Conservation (phyloP, 306 rosid species). For the Coriaria nepalensis region DNA sequence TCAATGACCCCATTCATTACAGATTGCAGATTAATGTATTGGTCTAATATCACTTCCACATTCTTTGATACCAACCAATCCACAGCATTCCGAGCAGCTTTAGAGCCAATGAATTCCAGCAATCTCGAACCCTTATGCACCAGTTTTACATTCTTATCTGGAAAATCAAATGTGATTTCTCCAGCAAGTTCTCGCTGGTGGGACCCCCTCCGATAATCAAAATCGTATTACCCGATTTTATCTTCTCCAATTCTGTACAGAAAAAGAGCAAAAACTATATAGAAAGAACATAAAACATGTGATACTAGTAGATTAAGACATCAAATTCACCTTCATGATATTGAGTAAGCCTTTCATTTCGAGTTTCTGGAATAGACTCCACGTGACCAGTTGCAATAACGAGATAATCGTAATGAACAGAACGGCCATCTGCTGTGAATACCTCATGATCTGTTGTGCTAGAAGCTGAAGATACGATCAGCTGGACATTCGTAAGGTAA, state of each 20-base stretch:
- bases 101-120: conserved; percentile 26
- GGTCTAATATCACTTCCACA: conserved; percentile 31
- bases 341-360: conserved; percentile 26
- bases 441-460: conserved; percentile 23
- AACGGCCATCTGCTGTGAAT: conserved; percentile 21
- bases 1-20: conserved; percentile 13
- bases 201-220: conserved; percentile 35
- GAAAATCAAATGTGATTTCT: conserved; percentile 24
- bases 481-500: conserved; percentile 22
- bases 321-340: conserved; percentile 23
- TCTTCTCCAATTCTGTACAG: conserved; percentile 22
- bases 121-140: conserved; percentile 26
- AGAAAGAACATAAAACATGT: neutral
- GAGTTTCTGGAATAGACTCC: conserved; percentile 23
- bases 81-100: conserved; percentile 29
- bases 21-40: conserved; percentile 14
- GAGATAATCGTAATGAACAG: conserved; percentile 30
- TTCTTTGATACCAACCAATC: conserved; percentile 29
- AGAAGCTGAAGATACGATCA: conserved; percentile 21
- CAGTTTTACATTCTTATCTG: conserved; percentile 22
- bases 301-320: too few species aligned
- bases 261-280: neutral
- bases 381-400: conserved; percentile 37
- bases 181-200: conserved; percentile 34
- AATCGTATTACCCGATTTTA: conserved; percentile 19